These are phyloP conservation scores for Pseudogymnoascus sp. DNA, from an alignment of 2,329 filamentous ascomycete genomes.

Conservation along the genomic window DNA sequence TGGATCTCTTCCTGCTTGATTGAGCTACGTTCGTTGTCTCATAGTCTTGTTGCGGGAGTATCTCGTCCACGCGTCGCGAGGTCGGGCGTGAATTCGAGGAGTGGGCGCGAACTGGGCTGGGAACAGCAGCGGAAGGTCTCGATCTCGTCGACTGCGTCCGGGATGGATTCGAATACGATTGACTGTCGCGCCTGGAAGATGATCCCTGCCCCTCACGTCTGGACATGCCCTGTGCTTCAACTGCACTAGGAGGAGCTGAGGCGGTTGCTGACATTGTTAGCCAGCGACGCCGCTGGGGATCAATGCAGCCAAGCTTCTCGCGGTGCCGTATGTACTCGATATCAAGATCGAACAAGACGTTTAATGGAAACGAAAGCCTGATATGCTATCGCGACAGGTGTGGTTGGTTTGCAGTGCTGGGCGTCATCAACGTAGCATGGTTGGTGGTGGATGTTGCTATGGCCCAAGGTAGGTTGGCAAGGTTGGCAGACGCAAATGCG, in stretches of 20 bases:
- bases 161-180: slow-evolving; percentile 23
- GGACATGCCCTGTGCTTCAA: slow-evolving; percentile 22
- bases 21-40: slow-evolving; percentile 60
- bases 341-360: not conserved
- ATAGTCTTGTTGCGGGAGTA: slow-evolving; percentile 58
- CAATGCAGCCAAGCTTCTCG: slow-evolving; percentile 5
- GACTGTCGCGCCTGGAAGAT: slow-evolving; percentile 13
- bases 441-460: slow-evolving; percentile 3
- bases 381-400: slow-evolving; percentile 5
- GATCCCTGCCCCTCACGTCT: slow-evolving; percentile 16
- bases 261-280: slow-evolving; percentile 15
- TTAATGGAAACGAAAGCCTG: not conserved
- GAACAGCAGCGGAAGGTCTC: slow-evolving; percentile 16
- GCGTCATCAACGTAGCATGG: slow-evolving; percentile 9
- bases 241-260: slow-evolving; percentile 17
- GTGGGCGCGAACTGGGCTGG: slow-evolving; percentile 21
- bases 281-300: not conserved
- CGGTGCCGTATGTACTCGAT: not conserved
- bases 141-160: slow-evolving; percentile 26
- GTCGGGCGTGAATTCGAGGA: slow-evolving; percentile 30
- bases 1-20: slow-evolving; percentile 21
- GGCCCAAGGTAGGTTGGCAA: slow-evolving; percentile 2
- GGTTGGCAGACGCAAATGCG: slow-evolving; percentile 10
- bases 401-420: not conserved
- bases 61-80: slow-evolving; percentile 37